phyloP scores from a whole-genome alignment of 768 basidiomycete genomes.

The Heimioporus sp. region DNA sequence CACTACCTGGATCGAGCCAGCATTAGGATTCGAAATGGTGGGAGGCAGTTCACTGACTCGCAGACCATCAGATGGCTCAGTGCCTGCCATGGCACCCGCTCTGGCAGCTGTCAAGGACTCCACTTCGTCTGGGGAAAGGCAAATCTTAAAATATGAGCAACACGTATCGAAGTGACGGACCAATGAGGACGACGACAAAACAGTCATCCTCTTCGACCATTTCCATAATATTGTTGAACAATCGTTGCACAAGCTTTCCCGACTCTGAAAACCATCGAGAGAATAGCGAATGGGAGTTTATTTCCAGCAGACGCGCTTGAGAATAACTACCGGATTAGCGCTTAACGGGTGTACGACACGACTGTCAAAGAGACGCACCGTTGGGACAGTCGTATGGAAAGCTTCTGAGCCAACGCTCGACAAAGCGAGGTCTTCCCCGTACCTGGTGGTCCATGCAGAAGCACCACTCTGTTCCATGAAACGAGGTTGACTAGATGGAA shows the following conservation, averaged over 20 bases:
- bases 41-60: constrained; percentile 51
- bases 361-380: constrained; percentile 44
- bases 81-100: constrained; percentile 92
- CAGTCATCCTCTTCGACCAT: constrained; percentile 88
- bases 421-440: constrained; percentile 97
- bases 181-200: constrained; percentile 94
- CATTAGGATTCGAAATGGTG: background rate
- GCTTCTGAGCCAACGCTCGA: constrained; percentile 91
- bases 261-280: constrained; percentile 99
- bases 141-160: constrained; percentile 3
- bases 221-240: constrained; percentile 87
- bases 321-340: constrained; percentile 58
- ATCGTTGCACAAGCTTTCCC: constrained; percentile 92
- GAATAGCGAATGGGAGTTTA: constrained; percentile 97
- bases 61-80: constrained; percentile 92
- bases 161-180: constrained; percentile 35
- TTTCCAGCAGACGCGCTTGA: constrained; percentile 86
- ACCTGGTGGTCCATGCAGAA: constrained; percentile 95
- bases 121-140: constrained; percentile 74
- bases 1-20: constrained; percentile 69
- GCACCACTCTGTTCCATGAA: constrained; percentile 92
- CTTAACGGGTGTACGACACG: background rate
- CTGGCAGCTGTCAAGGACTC: constrained; percentile 94
- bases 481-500: constrained; percentile 74
- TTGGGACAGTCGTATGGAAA: constrained; percentile 86